These are phyloP conservation scores for Sonneratia caseolaris DNA, from an alignment of 345 rosid species.

Conservation along the genomic window DNA sequence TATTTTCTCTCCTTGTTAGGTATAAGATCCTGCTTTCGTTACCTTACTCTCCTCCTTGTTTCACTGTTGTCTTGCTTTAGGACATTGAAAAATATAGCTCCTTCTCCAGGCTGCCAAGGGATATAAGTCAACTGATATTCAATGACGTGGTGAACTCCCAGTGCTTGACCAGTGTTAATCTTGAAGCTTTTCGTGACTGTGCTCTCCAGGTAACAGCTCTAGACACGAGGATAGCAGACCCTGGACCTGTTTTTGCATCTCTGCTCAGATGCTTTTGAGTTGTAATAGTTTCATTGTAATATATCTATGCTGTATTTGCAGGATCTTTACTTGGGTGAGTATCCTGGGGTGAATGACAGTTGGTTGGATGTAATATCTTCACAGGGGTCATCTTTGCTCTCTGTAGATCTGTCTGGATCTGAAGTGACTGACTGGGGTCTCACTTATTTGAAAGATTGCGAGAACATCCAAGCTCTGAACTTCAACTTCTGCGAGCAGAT, in stretches of 20 bases:
- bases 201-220: conserved; percentile 58
- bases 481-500: conserved; percentile 54
- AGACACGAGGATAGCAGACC: background rate
- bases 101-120: conserved; percentile 75
- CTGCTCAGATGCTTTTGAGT: background rate
- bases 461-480: conserved; percentile 45
- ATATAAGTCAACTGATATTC: conserved; percentile 76
- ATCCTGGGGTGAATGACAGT: conserved; percentile 64
- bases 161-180: conserved; percentile 29
- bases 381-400: conserved; percentile 72
- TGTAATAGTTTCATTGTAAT: background rate
- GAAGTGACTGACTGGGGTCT: conserved; percentile 61
- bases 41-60: background rate
- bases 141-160: conserved; percentile 57
- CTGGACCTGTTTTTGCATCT: background rate
- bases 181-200: conserved; percentile 74
- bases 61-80: conserved; percentile 27
- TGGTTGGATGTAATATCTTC: conserved; percentile 88
- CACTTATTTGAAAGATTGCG: conserved; percentile 46
- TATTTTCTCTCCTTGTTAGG: background rate
- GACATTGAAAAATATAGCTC: conserved; percentile 44
- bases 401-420: conserved; percentile 71
- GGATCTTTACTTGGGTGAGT: conserved; percentile 72
- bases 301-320: conserved; percentile 18
- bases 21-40: background rate